Base-by-base conservation (phyloP, 345 rosid genomes). In the Eucalyptus cladocalyx region DNA sequence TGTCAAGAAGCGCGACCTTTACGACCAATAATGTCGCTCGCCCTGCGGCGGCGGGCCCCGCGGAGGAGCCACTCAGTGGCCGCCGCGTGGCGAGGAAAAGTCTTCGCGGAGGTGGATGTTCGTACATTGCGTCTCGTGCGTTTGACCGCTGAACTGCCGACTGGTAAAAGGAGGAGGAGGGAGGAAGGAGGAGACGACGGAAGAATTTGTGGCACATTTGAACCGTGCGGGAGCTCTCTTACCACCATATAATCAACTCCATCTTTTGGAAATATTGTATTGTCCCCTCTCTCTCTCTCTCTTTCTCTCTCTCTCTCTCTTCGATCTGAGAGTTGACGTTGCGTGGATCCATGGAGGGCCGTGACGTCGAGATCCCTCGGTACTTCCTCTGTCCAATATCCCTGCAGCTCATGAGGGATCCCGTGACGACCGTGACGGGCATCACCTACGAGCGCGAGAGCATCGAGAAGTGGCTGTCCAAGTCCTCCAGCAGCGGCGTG, bases 331-430 rank as follows among this genome's bases (percentile, higher is more conserved):
- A 50, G 56, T 19, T 45, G 58, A 9, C 11, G 87, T 32, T 21
- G 58, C 26, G 47, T 21, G 11, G 34, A 87, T 89, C 30, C 83
- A 87, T 51, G 11, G 88, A 88, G 23, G 50, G 37, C 11, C 32
- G 12, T 43, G 93, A 92, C 6, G 67, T 91, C 8, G 96, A 95
- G 37, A 87, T 95, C 45, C 97, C 97, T 24, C 89, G 51, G 45
- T 95, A 89, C 90, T 95, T 93, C 89, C 23, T 94, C 34, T 95
- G 97, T 58, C 97, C 95, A 47, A 94, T 95, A 43, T 95, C 97
- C 9, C 92, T 95, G 1, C 94, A 95, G 43, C 92, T 94, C 92
- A 93, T 95, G 94, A 92, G 87, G 87, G 96, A 94, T 87, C 96
- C 97, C 9, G 97, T 95, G n/a, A 95, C 95, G 10, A 91, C 95